Base-by-base conservation (phyloP, 75 land plant species). In the Sequoia sempervirens region DNA sequence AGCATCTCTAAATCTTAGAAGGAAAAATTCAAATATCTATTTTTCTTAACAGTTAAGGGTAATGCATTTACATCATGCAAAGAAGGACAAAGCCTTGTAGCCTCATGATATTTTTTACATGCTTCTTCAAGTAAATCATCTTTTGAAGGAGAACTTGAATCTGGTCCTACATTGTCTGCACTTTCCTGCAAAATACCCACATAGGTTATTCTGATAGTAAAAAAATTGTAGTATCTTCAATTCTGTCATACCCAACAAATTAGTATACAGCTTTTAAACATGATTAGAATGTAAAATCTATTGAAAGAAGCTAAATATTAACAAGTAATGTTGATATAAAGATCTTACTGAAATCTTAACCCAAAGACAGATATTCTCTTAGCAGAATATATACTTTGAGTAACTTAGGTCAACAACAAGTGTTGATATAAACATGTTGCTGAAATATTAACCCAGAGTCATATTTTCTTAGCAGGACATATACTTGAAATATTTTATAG, bases 71-170 rank as follows among this genome's bases (percentile, higher is more conserved):
- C 99, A 91, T 97, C 99, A 86, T 97, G 95, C 82, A 97, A 91
- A 14, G 96, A 93, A 37, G 99, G 96, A 78, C 98, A 95, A 73
- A 95, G 90, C 75, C 79, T 87, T 7, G 99, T 97, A 58, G 99
- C 98, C 69, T 95, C 96, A 45, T 92, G 96, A 87, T 97, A 97
- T 80, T 95, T 97, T 82, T 86, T 91, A 85, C 99, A 97, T 45
- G 99, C 99, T 84, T 97, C 99, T 83, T 95, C 98, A 78, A 97
- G 98, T 88, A 97, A 87, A 56, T 91, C 93, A 89, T 97, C 99
- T 90, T 97, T 97, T 18, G 94, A 95, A 82, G 93, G 89, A 64
- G 92, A 89, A 32, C 84, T 89, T 40, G 92, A 88, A 79, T 97
- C 95, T 79, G 94, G 87, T 75, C 88, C 86, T 82, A 96, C 93